Evolutionary conservation across 1,284 basidiomycete genomes (phyloP), one percentile per base, ranked within the genome.

Genomic region (Pseudomicrostroma phylloplanum): DNA sequence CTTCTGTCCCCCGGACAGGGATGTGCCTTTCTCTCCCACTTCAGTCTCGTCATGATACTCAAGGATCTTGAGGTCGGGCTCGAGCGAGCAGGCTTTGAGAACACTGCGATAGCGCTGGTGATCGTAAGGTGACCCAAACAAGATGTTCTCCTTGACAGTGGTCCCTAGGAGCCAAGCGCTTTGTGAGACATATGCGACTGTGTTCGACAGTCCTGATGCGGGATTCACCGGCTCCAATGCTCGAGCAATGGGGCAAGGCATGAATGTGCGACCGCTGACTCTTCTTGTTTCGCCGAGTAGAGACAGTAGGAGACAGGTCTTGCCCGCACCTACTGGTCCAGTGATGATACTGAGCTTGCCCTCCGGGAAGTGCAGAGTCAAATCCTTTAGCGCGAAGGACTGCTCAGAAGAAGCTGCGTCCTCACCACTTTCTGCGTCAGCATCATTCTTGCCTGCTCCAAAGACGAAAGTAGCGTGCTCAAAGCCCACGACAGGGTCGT

Each of bases 1-100:
- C 74, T 97, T 96, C 79, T 98, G 94, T 30, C 94, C 94, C 61
- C 94, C 94, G 23, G 89, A 91, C 39, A 84, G 81, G 0, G 83
- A 82, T 1, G 83, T 84, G n/a, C 78, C 76, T 78, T 88, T 87
- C 81, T 92, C 90, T 26, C 90, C 91, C 62, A 92, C 91, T 78
- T 93, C 90, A 0, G 92, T 90, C 76, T 90, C 86, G 72, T 97
- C 93, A 3, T 92, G 91, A 74, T 96, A 92, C 79, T 96, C 93
- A 26, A 97, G 83, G 60, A 97, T 92, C 61, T 88, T 85, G 53
- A 97, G 83, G 78, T 98, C 94, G 46, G 84, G 85, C 36, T 88
- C 82, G 54, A 94, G 80, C 0, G 89, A 88, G 74, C 90, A 93
- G 8, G 89, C 89, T 74, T 89, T 87, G 9, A 96, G 80, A 1